phyloP scores from a whole-genome alignment of 345 rosid species.

The Conringia planisiliqua region DNA sequence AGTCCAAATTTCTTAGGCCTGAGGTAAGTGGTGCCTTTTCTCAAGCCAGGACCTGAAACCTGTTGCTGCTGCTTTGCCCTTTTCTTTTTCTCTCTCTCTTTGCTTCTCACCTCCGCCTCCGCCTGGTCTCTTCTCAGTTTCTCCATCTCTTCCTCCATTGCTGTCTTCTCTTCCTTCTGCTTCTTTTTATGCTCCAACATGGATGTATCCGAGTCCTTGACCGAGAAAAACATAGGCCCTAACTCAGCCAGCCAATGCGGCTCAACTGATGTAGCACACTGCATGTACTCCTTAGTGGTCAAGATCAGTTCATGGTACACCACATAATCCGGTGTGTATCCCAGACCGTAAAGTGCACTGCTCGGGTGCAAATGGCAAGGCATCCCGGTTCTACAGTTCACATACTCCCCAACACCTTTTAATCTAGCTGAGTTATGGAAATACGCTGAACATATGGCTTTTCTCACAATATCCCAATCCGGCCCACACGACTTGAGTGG shows the following conservation, averaged over 20 bases:
- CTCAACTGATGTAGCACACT: constrained; percentile 92
- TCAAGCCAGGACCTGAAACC: constrained; percentile 66
- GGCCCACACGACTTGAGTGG: constrained; percentile 72
- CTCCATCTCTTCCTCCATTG: constrained; percentile 98
- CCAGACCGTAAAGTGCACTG: constrained; percentile 88
- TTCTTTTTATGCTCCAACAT: constrained; percentile 88
- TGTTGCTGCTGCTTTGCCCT: constrained; percentile 72
- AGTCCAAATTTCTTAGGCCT: constrained; percentile 83
- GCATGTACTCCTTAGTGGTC: constrained; percentile 96
- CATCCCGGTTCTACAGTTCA: constrained; percentile 82
- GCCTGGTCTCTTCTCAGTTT: constrained; percentile 74
- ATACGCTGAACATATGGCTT: constrained; percentile 93
- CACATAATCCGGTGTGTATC: constrained; percentile 80
- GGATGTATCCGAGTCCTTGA: constrained; percentile 85
- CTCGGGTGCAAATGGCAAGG: constrained; percentile 94
- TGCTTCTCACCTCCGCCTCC: constrained; percentile 48
- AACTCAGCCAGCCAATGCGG: constrained; percentile 93
- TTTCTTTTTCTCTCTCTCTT: constrained; percentile 55
- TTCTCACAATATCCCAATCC: constrained; percentile 68
- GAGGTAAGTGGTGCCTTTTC: constrained; percentile 61
- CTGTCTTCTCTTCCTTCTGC: constrained; percentile 85
- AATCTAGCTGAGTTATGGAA: constrained; percentile 89
- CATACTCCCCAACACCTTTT: constrained; percentile 97
- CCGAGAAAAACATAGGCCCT: constrained; percentile 96
- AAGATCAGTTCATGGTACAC: constrained; percentile 88